These are phyloP conservation scores for Globisporangium paroecandrum DNA, from an alignment of 352 stramenopile species.

Conservation along the genomic window DNA sequence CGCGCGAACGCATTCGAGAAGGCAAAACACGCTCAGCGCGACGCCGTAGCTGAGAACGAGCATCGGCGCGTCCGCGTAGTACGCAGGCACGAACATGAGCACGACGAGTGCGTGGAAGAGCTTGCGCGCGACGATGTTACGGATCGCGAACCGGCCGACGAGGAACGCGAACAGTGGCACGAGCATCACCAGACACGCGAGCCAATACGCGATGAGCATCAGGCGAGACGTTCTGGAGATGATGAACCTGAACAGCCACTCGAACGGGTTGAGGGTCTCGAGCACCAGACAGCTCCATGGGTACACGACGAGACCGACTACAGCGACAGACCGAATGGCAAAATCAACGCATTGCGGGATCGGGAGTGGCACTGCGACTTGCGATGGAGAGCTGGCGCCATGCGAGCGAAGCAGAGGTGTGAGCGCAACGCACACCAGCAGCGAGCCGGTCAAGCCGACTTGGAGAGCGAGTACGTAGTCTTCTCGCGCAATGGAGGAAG, in stretches of 20 bases:
- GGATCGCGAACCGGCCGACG: slow-evolving; percentile 32
- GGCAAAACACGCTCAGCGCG: slow-evolving; percentile 62
- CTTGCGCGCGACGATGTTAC: slow-evolving; percentile 75
- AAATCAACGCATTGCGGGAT: slow-evolving; percentile 27
- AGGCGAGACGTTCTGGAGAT: slow-evolving; percentile 26
- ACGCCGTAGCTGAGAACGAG: slow-evolving; percentile 78
- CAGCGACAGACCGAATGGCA: slow-evolving; percentile 23
- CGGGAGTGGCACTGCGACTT: slow-evolving; percentile 32
- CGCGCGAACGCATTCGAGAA: slow-evolving; percentile 65
- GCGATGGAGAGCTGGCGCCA: slow-evolving; percentile 38
- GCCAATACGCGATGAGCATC: slow-evolving; percentile 56
- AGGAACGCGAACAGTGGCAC: slow-evolving; percentile 54
- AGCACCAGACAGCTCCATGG: slow-evolving; percentile 70
- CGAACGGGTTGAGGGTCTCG: slow-evolving; percentile 50
- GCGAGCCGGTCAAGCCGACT: slow-evolving; percentile 45
- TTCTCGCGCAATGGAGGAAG: slow-evolving; percentile 28
- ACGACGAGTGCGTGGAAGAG: slow-evolving; percentile 81
- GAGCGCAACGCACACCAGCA: slow-evolving; percentile 47
- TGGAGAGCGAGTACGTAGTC: slow-evolving; percentile 54
- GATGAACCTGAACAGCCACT: slow-evolving; percentile 57
- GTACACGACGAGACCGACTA: slow-evolving; percentile 43
- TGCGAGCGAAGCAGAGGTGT: slow-evolving; percentile 43
- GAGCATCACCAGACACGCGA: slow-evolving; percentile 42
- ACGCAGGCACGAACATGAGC: slow-evolving; percentile 73
- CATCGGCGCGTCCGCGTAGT: slow-evolving; percentile 46